phyloP scores from a whole-genome alignment of 106 monocot species.

The Phalaenopsis equestris region DNA sequence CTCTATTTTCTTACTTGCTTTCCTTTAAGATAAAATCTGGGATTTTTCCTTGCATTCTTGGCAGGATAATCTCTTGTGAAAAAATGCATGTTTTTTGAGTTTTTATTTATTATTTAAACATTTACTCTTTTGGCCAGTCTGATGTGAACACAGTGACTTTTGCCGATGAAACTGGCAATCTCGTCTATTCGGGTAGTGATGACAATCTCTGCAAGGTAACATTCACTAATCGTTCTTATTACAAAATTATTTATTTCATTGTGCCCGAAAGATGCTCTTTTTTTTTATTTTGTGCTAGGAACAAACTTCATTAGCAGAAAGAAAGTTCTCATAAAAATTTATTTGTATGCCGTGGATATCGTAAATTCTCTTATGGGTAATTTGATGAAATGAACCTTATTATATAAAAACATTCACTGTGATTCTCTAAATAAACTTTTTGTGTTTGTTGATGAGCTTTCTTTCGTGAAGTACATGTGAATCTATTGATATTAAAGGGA shows the following conservation, averaged over 20 bases:
- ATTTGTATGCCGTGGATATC: neutral
- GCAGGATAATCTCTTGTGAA: neutral
- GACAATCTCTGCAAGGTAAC: conserved; percentile 87
- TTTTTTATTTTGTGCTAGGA: neutral
- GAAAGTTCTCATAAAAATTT: neutral
- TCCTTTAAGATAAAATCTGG: neutral
- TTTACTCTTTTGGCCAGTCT: conserved; percentile 33
- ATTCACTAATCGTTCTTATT: neutral
- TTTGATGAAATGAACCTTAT: neutral
- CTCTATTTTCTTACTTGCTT: neutral
- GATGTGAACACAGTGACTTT: conserved; percentile 91
- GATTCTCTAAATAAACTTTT: neutral
- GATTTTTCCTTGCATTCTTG: too few species aligned
- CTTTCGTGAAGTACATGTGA: neutral
- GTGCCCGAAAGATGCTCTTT: neutral
- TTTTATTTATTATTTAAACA: neutral
- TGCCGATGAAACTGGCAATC: conserved; percentile 85
- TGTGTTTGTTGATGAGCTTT: neutral
- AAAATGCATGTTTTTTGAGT: neutral
- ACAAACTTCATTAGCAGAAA: neutral
- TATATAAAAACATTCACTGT: neutral
- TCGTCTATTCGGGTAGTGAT: conserved; percentile 91
- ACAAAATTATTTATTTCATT: neutral
- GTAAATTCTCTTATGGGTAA: neutral
- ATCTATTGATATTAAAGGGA: neutral